A percentile compares a stretch with the other conserved stretches of the same genome.
Evolutionary conservation across 306 rosid species (phyloP).

Genomic region (Malus sylvestris): DNA sequence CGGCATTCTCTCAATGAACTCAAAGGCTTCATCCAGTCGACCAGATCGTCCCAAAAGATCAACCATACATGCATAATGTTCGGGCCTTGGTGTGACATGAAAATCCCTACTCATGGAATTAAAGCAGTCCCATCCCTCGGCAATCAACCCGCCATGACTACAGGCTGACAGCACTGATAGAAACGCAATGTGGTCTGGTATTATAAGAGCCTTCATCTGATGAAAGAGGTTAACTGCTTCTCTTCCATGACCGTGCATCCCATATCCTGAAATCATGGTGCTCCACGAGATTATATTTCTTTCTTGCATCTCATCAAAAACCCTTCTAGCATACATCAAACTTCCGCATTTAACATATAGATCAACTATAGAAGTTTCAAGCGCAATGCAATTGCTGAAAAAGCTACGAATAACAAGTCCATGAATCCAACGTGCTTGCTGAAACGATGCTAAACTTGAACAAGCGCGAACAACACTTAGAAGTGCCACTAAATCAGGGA

Average conservation of each 20-base stretch:
- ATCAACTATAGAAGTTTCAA: slow-evolving; percentile 31
- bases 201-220: slow-evolving; percentile 25
- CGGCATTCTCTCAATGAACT: slow-evolving; percentile 39
- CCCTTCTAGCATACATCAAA: slow-evolving; percentile 26
- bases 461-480: slow-evolving; percentile 26
- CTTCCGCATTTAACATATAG: slow-evolving; percentile 42
- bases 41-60: slow-evolving; percentile 49
- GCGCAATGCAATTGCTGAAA: slow-evolving; percentile 8
- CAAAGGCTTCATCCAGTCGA: slow-evolving; percentile 22
- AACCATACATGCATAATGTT: slow-evolving; percentile 43
- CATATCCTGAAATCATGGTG: slow-evolving; percentile 41
- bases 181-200: slow-evolving; percentile 30
- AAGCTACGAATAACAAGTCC: slow-evolving; percentile 17
- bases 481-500: slow-evolving; percentile 32
- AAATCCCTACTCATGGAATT: slow-evolving; percentile 36
- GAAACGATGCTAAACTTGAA: slow-evolving; percentile 32
- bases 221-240: slow-evolving; percentile 33
- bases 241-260: slow-evolving; percentile 31
- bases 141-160: slow-evolving; percentile 36
- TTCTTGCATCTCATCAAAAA: slow-evolving; percentile 28
- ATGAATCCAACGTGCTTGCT: slow-evolving; percentile 31
- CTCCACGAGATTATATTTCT: slow-evolving; percentile 39
- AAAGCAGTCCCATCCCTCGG: slow-evolving; percentile 37
- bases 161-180: slow-evolving; percentile 37
- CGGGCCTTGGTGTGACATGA: slow-evolving; percentile 21